Conservation (phyloP, 1,284 basidiomycete genomes). For the Cerioporus squamosus region DNA sequence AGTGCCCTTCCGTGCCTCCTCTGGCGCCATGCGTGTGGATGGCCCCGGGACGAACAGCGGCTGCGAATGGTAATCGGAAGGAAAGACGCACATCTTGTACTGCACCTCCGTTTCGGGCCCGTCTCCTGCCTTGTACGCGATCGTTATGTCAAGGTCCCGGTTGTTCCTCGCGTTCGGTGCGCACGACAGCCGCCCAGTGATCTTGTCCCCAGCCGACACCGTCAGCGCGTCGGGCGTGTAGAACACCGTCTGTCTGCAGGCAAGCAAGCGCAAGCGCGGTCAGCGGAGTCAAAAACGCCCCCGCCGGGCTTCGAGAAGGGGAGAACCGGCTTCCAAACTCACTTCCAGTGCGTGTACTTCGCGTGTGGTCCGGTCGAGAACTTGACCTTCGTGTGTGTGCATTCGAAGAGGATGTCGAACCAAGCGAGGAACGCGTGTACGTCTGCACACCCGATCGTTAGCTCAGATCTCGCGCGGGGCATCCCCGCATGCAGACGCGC, state of each 20-base stretch:
- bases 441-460: conserved; percentile 52
- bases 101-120: conserved; percentile 49
- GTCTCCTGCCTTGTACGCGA: conserved; percentile 65
- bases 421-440: conserved; percentile 99
- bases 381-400: conserved; percentile 94
- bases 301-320: neutral
- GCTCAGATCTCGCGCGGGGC: neutral
- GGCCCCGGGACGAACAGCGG: too few relatives aligned
- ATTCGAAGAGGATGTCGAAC: conserved; percentile 98
- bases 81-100: conserved; percentile 79
- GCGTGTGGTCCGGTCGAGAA: conserved; percentile 97
- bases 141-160: conserved; percentile 89
- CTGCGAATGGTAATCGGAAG: conserved; percentile 9
- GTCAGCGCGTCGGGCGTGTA: conserved; percentile 85
- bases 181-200: conserved; percentile 76
- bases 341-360: conserved; percentile 98
- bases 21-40: too few relatives aligned
- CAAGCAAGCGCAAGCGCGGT: neutral
- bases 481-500: too few relatives aligned
- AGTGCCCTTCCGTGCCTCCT: too few relatives aligned
- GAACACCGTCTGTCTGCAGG: conserved; percentile 88
- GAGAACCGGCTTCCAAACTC: conserved; percentile 44
- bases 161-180: conserved; percentile 90
- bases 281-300: too few relatives aligned
- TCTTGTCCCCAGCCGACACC: conserved; percentile 68